Base-by-base conservation (phyloP, 2,329 filamentous ascomycete species). In the Sporothrix phasma region DNA sequence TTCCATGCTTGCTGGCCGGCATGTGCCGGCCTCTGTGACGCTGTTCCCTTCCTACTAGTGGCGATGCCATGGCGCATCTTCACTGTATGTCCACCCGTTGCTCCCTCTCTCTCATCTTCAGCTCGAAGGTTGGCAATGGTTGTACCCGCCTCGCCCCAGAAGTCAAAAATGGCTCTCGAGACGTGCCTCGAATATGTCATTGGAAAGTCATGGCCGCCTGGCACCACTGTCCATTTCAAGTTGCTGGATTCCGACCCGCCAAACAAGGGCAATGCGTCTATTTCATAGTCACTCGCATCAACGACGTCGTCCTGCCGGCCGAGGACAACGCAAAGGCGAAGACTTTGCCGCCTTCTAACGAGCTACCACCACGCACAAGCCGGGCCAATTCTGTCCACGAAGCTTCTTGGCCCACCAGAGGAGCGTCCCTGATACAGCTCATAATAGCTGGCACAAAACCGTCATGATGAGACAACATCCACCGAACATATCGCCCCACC, bases 371-470 rank as follows among this genome's bases (percentile, higher is more conserved):
- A 17, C 7, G 75, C 70, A 61, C 69, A 59, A 61, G 73, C 69
- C 39, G 68, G 1, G 77, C 76, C 6, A 87, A 73, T 65, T 73
- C 71, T 45, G 70, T 70, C 81, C 82, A 87, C 37, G 76, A 76
- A 22, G 76, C 76, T 19, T 82, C 76, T 73, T 84, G 81, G 11
- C 76, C 77, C 61, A 79, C 78, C 63, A 87, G 75, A 10, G 83
- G 83, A 11, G 80, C 81, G 67, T 80, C 74, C 51, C 79, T 77
- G 63, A 87, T 76, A 54, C 80, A 82, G 58, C 80, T 82, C 76
- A 85, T 81, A 71, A 87, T 86, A 8, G 83, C 79, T 7, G 78
- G 78, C 13, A 87, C 78, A 71, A 87, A 87, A 11, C 84, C 84
- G 7, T 72, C 68, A 72, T 87, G 84, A 69, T 82, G 68, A 8